Percentiles rank a stretch among this genome's conserved stretches.
These are phyloP conservation scores for Penicillium psychrosexuale DNA, from an alignment of 2,329 filamentous ascomycete genomes.

Conservation along the genomic window DNA sequence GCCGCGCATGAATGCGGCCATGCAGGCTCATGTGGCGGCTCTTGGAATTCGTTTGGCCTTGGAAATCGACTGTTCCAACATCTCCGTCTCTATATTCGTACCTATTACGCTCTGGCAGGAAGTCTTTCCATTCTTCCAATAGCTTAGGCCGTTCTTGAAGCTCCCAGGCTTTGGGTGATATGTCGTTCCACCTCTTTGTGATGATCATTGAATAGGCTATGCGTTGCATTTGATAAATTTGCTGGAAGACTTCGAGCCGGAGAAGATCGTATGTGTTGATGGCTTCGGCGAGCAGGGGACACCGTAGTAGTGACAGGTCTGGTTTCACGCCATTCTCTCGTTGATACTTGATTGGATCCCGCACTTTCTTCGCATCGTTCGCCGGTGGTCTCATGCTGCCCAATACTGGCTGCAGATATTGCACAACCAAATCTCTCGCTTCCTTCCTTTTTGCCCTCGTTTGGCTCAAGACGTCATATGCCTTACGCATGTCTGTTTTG, in stretches of 20 bases:
- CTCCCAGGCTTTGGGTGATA: slow-evolving; percentile 28
- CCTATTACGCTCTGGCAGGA: slow-evolving; percentile 37
- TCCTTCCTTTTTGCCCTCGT: slow-evolving; percentile 28
- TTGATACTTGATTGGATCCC: neutral
- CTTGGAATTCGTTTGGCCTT: slow-evolving; percentile 23
- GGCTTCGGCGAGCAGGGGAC: slow-evolving; percentile 28
- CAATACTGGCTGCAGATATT: slow-evolving; percentile 20
- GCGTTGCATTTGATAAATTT: slow-evolving; percentile 24
- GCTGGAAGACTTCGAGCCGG: slow-evolving; percentile 31
- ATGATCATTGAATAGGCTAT: slow-evolving; percentile 5
- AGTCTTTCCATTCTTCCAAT: slow-evolving; percentile 49
- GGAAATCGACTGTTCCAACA: slow-evolving; percentile 42
- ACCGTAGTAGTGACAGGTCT: slow-evolving; percentile 18
- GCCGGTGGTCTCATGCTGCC: neutral
- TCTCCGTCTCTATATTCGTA: slow-evolving; percentile 36
- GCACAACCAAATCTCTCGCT: slow-evolving; percentile 26
- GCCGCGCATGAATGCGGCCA: slow-evolving; percentile 7
- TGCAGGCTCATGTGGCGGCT: slow-evolving; percentile 9
- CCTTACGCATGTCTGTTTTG: slow-evolving; percentile 26
- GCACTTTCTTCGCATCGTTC: neutral
- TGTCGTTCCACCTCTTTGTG: slow-evolving; percentile 12
- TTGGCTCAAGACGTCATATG: slow-evolving; percentile 30
- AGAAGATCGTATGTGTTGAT: slow-evolving; percentile 34
- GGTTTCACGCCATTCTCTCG: neutral
- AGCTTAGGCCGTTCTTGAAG: slow-evolving; percentile 41